A percentile compares a stretch with the other conserved stretches of the same genome.
phyloP scores from a whole-genome alignment of 805 yeast species.

The Priceomyces carsonii region DNA sequence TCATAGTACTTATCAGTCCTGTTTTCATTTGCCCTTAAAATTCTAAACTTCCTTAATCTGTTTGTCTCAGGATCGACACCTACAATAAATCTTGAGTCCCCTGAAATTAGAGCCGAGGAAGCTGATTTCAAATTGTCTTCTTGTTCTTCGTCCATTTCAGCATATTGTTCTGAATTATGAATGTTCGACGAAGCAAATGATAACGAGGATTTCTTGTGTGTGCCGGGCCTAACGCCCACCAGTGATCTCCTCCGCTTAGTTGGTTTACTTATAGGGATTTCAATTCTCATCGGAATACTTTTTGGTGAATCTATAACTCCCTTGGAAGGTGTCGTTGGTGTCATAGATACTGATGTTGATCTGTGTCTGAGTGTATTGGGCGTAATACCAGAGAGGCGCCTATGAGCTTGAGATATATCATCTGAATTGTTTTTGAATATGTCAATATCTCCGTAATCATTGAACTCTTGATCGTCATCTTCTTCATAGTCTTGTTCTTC shows the following conservation, averaged over 20 bases:
- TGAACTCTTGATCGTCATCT: slow-evolving; percentile 21
- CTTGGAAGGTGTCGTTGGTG: slow-evolving; percentile 13
- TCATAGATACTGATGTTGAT: slow-evolving; percentile 29
- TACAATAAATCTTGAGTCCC: slow-evolving; percentile 22
- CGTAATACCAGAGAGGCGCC: slow-evolving; percentile 38
- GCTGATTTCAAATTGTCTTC: slow-evolving; percentile 9
- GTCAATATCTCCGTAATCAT: slow-evolving; percentile 22
- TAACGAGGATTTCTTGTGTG: slow-evolving; percentile 10
- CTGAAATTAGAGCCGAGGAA: neutral
- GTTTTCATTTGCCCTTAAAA: slow-evolving; percentile 4
- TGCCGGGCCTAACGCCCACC: slow-evolving; percentile 10
- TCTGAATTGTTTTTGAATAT: slow-evolving; percentile 35
- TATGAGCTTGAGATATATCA: slow-evolving; percentile 22
- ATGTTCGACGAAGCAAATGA: slow-evolving; percentile 6
- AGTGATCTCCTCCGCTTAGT: slow-evolving; percentile 31
- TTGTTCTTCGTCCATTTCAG: slow-evolving; percentile 9
- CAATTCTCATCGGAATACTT: slow-evolving; percentile 34
- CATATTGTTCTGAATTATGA: slow-evolving; percentile 8
- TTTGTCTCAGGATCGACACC: slow-evolving; percentile 33
- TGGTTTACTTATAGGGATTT: slow-evolving; percentile 36
- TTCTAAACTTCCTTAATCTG: slow-evolving; percentile 30
- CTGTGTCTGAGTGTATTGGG: slow-evolving; percentile 24
- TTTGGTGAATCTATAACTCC: slow-evolving; percentile 8
- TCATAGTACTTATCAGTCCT: slow-evolving; percentile 7
- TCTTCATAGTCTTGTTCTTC: slow-evolving; percentile 12